Conservation (phyloP, 1,284 basidiomycete genomes). For the Clitocybe nebularis region DNA sequence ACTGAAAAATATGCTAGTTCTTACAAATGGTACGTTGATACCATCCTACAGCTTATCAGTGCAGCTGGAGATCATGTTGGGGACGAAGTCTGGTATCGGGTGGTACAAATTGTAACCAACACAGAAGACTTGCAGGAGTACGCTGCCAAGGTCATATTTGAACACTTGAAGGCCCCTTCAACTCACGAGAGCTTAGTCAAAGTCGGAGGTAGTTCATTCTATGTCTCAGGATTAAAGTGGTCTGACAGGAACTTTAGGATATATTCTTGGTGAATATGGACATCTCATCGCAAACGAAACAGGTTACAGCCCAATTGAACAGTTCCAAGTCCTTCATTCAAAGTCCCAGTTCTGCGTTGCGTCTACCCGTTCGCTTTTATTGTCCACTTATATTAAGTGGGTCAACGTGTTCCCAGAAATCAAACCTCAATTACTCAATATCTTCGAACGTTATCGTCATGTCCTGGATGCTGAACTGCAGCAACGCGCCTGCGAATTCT, state of each 20-base stretch:
- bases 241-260: slow-evolving; percentile 48
- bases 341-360: slow-evolving; percentile 96
- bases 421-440: slow-evolving; percentile 87
- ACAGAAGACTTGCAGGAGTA: slow-evolving; percentile 96
- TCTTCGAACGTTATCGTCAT: slow-evolving; percentile 97
- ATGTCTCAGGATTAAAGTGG: slow-evolving; percentile 11
- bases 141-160: slow-evolving; percentile 91
- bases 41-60: slow-evolving; percentile 91
- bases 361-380: slow-evolving; percentile 85
- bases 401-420: slow-evolving; percentile 99
- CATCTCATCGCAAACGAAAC: slow-evolving; percentile 95
- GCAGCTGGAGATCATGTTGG: slow-evolving; percentile 98
- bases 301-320: slow-evolving; percentile 91
- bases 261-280: slow-evolving; percentile 96
- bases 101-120: slow-evolving; percentile 97
- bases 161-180: slow-evolving; percentile 84
- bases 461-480: slow-evolving; percentile 98
- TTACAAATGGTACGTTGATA: slow-evolving; percentile 97
- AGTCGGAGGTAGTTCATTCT: slow-evolving; percentile 71
- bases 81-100: slow-evolving; percentile 98
- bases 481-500: slow-evolving; percentile 97
- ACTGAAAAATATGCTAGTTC: slow-evolving; percentile 96
- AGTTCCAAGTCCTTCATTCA: slow-evolving; percentile 91
- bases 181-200: slow-evolving; percentile 97
- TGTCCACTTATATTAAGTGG: slow-evolving; percentile 99